Base-by-base conservation (phyloP, 805 yeast species). In the Pichia thaimueangensis region DNA sequence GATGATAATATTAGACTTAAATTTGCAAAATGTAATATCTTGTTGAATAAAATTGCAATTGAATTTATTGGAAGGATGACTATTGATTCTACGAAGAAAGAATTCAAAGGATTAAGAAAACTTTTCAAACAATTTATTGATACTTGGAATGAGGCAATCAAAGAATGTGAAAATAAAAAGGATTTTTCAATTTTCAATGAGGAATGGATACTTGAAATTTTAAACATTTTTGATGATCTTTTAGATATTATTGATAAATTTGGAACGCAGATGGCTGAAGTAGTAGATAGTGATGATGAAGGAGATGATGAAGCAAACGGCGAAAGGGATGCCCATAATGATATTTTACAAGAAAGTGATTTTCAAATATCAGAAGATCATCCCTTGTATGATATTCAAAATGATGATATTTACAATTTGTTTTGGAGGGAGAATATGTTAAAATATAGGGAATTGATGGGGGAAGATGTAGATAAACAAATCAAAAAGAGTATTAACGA, bases 211-310 rank as follows among this genome's bases (percentile, higher is more conserved):
- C 64, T 73, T 44, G 80, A 75, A 43, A 68, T 74, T 25, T 64
- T 84, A 49, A 73, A 75, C 41, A 69, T 76, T 1, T 63, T 80
- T 35, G 85, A 83, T 57, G 91, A 82, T 57, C 63, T 82, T 46
- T 60, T 84, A 25, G 89, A 82, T 43, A 74, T 83, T 46, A 68
- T 80, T 25, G 78, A 75, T 48, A 76, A 78, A 54, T 82, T 83
- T 47, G 89, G 87, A 22, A 66, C 69, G 33, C 72, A 73, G 37
- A 67, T 72, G 21, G 73, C 69, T 24, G 86, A 78, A 51, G 82
- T 80, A 11, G 63, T 78, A 24, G 85, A 76, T 45, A 73, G 78
- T 56, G 82, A 75, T 41, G 67, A 63, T 29, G 71, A 54, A 41
- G 67, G 63, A 1, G 64, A 58, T 6, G 60, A 57, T 8, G 61